Evolutionary conservation across 192 early-diverging fungal genomes (phyloP).

Genomic region (Backusella tarrabulga): DNA sequence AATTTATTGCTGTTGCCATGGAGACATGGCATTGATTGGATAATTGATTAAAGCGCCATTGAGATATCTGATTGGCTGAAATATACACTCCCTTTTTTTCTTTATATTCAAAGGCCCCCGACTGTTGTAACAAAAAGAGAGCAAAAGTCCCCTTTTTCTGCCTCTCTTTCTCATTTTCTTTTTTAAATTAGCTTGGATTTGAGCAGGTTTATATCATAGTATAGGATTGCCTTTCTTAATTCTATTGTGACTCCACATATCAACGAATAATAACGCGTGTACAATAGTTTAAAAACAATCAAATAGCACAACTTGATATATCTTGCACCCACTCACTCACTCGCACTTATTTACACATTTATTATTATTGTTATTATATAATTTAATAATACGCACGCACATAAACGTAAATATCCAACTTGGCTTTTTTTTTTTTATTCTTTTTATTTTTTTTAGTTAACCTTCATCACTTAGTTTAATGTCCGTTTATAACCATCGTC

Average conservation of each 20-base stretch:
- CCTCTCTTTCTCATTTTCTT: not conserved
- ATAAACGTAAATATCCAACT: not conserved
- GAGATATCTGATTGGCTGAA: not conserved
- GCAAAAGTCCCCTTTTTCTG: not conserved
- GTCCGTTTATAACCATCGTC: slow-evolving; percentile 71
- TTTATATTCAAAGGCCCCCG: not conserved
- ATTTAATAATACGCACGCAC: not conserved
- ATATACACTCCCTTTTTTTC: not conserved
- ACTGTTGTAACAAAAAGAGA: not conserved
- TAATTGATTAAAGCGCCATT: not conserved
- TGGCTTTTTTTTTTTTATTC: not conserved
- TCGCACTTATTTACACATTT: not conserved
- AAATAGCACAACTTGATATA: not conserved
- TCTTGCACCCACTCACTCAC: not conserved
- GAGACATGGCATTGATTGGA: not conserved
- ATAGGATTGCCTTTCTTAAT: not conserved
- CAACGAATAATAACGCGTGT: slow-evolving; percentile 1
- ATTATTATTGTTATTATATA: too few relatives aligned
- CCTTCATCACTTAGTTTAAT: slow-evolving; percentile 15
- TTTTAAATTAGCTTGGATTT: not conserved
- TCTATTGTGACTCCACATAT: not conserved
- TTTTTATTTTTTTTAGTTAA: not conserved
- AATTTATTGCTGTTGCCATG: not conserved
- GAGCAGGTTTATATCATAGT: not conserved
- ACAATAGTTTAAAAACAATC: not conserved